phyloP scores from a whole-genome alignment of 2,329 filamentous ascomycete species.

The Fusarium albidum region DNA sequence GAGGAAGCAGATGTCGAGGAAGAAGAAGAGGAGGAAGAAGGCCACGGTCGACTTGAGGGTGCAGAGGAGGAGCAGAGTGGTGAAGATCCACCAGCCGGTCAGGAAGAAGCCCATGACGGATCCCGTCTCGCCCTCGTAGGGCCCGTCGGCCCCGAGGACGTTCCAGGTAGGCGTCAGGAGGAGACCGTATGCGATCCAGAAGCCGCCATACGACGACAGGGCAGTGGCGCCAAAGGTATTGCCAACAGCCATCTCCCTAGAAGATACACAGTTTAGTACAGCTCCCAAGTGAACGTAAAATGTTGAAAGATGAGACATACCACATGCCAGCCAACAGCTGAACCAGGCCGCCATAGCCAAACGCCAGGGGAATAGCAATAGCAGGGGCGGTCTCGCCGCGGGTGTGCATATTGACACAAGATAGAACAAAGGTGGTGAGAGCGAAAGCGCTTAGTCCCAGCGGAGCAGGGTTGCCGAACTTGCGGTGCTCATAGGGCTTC shows the following conservation, averaged over 20 bases:
- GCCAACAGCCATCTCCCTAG: conserved; percentile 84
- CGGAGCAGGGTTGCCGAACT: conserved; percentile 82
- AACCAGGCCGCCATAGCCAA: conserved; percentile 76
- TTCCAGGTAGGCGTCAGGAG: conserved; percentile 74
- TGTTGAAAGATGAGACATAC: conserved; percentile 57
- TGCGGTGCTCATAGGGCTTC: conserved; percentile 70
- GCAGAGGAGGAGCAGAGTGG: conserved; percentile 75
- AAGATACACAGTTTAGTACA: conserved; percentile 10
- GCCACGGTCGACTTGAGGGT: conserved; percentile 80
- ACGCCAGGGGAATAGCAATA: conserved; percentile 73
- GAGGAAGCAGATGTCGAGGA: conserved; percentile 78
- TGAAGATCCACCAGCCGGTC: conserved; percentile 87
- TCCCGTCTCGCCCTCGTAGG: conserved; percentile 55
- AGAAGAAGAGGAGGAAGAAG: conserved; percentile 81
- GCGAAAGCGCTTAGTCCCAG: conserved; percentile 82
- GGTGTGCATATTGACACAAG: conserved; percentile 74
- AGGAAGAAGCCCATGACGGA: conserved; percentile 79
- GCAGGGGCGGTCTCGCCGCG: conserved; percentile 68
- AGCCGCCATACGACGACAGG: conserved; percentile 82
- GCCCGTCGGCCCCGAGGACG: conserved; percentile 56
- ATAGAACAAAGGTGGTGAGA: conserved; percentile 83
- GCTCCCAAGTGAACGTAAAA: background rate
- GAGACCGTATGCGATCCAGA: conserved; percentile 82
- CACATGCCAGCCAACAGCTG: conserved; percentile 88
- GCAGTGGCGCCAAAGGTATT: conserved; percentile 89